Evolutionary conservation across 768 basidiomycete genomes (phyloP).

Genomic region (Hypsizygus marmoreus): DNA sequence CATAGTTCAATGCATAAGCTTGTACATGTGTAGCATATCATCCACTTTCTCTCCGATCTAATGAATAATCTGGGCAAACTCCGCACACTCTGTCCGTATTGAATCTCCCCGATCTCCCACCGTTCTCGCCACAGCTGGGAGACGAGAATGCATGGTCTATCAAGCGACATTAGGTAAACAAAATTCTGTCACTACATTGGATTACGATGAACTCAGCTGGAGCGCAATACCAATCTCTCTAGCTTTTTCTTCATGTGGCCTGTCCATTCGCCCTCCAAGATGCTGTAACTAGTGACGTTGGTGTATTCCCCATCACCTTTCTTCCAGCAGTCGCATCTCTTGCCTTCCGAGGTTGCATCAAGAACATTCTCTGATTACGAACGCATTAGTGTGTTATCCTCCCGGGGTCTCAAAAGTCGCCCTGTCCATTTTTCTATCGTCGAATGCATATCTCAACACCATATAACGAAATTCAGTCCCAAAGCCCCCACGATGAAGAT

Average conservation of each 20-base stretch:
- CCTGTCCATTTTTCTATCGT: conserved; percentile 41
- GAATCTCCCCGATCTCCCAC: too few species aligned
- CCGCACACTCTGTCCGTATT: too few species aligned
- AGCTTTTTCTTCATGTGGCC: conserved; percentile 32
- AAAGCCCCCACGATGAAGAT: conserved; percentile 36
- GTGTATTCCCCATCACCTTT: conserved; percentile 33
- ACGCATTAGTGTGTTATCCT: conserved; percentile 45
- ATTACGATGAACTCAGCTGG: too few species aligned
- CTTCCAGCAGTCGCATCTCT: conserved; percentile 42
- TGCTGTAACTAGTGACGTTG: conserved; percentile 43
- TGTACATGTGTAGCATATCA: too few species aligned
- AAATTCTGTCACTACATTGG: too few species aligned
- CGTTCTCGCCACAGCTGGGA: too few species aligned
- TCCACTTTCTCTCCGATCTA: too few species aligned
- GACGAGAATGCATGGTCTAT: too few species aligned
- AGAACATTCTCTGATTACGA: conserved; percentile 45
- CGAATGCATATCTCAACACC: conserved; percentile 41
- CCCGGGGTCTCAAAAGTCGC: conserved; percentile 42
- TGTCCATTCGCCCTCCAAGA: conserved; percentile 46
- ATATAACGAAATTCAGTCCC: conserved; percentile 47
- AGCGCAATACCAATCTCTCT: too few species aligned
- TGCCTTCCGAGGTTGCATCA: conserved; percentile 39
- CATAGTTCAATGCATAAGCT: conserved; percentile 44
- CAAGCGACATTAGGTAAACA: too few species aligned
- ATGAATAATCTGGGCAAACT: too few species aligned